phyloP scores from a whole-genome alignment of 805 yeast species.

The Gaillardinia entomophila region DNA sequence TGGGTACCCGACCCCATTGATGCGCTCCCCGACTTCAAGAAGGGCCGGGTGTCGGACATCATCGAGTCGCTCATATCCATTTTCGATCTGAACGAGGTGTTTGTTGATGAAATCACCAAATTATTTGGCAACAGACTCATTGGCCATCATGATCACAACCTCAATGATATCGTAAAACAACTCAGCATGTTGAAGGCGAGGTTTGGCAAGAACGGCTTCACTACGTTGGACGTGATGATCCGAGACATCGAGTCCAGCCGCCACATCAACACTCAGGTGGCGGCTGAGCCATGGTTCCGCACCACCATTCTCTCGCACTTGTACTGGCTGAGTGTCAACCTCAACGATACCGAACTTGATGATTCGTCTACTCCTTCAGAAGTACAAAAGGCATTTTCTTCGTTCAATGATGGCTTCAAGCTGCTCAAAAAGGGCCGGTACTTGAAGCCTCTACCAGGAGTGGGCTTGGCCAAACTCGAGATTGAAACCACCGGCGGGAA shows the following conservation, averaged over 20 bases:
- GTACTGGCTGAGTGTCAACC: slow-evolving; percentile 68
- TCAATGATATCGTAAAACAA: slow-evolving; percentile 33
- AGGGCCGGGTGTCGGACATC: slow-evolving; percentile 55
- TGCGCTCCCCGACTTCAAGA: slow-evolving; percentile 79
- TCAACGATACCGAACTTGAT: slow-evolving; percentile 24
- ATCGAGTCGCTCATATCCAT: slow-evolving; percentile 68
- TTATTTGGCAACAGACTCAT: slow-evolving; percentile 57
- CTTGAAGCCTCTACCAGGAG: slow-evolving; percentile 49
- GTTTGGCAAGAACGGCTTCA: slow-evolving; percentile 63
- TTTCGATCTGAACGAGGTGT: slow-evolving; percentile 62
- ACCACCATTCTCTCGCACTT: slow-evolving; percentile 67
- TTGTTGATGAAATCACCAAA: slow-evolving; percentile 58
- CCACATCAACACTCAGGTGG: slow-evolving; percentile 1
- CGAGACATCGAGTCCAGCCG: slow-evolving; percentile 60
- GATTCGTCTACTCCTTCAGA: too few species aligned
- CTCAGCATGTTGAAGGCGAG: slow-evolving; percentile 53
- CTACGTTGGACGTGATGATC: slow-evolving; percentile 78
- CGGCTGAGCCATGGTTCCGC: slow-evolving; percentile 26
- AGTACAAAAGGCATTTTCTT: too few species aligned
- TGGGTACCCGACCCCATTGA: slow-evolving; percentile 90
- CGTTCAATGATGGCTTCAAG: slow-evolving; percentile 40
- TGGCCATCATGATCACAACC: slow-evolving; percentile 32
- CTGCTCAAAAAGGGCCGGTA: slow-evolving; percentile 50
- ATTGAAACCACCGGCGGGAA: slow-evolving; percentile 26
- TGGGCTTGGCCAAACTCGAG: slow-evolving; percentile 59